These are phyloP conservation scores for Sistotremastrum suecicum DNA, from an alignment of 768 basidiomycete genomes.

Conservation along the genomic window DNA sequence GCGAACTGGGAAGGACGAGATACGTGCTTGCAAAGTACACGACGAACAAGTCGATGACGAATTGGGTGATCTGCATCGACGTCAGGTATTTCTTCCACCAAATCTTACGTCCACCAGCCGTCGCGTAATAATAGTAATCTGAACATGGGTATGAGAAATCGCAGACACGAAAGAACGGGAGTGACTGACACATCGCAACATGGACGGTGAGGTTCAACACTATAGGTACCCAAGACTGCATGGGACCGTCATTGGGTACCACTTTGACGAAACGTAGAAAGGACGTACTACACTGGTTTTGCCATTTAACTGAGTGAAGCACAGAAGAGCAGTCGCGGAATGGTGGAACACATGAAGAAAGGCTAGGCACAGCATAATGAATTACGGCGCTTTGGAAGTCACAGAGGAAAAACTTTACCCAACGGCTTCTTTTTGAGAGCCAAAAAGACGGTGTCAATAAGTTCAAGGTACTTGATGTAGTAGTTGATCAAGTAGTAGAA, in stretches of 20 bases:
- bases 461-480: conserved; percentile 95
- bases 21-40: conserved; percentile 93
- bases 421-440: conserved; percentile 97
- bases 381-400: conserved; percentile 1
- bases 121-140: conserved; percentile 99
- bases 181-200: conserved; percentile 86
- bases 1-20: conserved; percentile 9
- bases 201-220: conserved; percentile 83
- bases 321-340: conserved; percentile 91
- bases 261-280: neutral
- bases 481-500: conserved; percentile 99
- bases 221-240: conserved; percentile 95
- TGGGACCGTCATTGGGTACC: neutral
- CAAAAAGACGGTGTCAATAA: conserved; percentile 93
- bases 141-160: conserved; percentile 4
- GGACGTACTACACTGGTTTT: conserved; percentile 78
- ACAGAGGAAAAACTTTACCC: conserved; percentile 32
- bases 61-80: conserved; percentile 92
- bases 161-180: neutral
- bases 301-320: conserved; percentile 90
- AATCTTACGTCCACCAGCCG: conserved; percentile 90
- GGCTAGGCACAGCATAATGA: conserved; percentile 29
- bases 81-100: conserved; percentile 99
- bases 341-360: conserved; percentile 99
- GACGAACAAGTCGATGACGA: conserved; percentile 78